These are phyloP conservation scores for Cryphonectria radicalis DNA, from an alignment of 2,329 filamentous ascomycete species.

Conservation along the genomic window DNA sequence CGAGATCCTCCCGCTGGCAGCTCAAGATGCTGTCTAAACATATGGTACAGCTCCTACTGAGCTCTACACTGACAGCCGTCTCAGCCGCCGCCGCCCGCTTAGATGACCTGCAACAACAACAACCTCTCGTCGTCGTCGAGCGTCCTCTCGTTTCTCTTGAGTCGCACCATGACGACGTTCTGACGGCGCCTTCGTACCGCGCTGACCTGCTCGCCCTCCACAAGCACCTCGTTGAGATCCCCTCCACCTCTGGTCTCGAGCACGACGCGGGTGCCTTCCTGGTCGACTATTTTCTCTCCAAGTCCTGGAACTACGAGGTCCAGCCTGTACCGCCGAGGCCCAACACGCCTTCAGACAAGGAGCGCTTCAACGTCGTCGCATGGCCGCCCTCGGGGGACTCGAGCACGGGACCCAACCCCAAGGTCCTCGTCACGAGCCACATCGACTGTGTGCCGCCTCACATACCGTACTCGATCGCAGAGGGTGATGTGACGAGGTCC, in stretches of 20 bases:
- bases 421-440: slow-evolving; percentile 73
- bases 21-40: slow-evolving; percentile 13
- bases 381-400: slow-evolving; percentile 52
- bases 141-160: neutral
- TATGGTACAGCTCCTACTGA: slow-evolving; percentile 16
- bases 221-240: slow-evolving; percentile 72
- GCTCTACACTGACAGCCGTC: neutral
- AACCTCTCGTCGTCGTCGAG: neutral
- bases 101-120: neutral
- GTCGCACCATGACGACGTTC: no score
- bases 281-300: slow-evolving; percentile 62
- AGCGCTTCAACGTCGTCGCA: slow-evolving; percentile 78
- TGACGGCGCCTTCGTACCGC: slow-evolving; percentile 44
- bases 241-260: slow-evolving; percentile 75
- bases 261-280: slow-evolving; percentile 70
- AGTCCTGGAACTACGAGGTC: slow-evolving; percentile 48
- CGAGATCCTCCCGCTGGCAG: neutral
- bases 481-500: slow-evolving; percentile 47
- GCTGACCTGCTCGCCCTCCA: slow-evolving; percentile 71
- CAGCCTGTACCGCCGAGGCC: slow-evolving; percentile 46
- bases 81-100: neutral
- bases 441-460: slow-evolving; percentile 80
- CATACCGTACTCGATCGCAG: slow-evolving; percentile 67
- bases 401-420: slow-evolving; percentile 50
- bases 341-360: slow-evolving; percentile 36